Evolutionary conservation across 768 basidiomycete genomes (phyloP).

Genomic region (Suillus luteus): DNA sequence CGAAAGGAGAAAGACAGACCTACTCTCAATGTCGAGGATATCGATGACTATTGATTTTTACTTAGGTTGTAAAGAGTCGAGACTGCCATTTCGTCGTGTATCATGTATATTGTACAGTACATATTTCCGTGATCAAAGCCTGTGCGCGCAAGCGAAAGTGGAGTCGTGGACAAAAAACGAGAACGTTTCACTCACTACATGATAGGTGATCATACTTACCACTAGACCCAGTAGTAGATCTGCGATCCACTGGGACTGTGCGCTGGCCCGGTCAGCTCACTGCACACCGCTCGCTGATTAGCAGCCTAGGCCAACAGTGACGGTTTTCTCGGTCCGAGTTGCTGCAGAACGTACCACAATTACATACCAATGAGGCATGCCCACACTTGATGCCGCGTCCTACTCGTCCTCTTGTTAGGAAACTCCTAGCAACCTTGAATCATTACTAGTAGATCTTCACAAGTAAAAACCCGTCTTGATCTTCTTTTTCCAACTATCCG

Average conservation of each 20-base stretch:
- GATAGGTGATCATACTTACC: too few species aligned
- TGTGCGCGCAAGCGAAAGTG: not conserved
- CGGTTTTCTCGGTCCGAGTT: not conserved
- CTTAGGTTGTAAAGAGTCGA: not conserved
- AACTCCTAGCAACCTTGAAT: not conserved
- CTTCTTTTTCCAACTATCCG: not conserved
- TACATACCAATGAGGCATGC: not conserved
- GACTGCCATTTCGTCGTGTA: not conserved
- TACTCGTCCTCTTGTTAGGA: too few species aligned
- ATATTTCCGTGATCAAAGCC: not conserved
- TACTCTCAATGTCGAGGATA: slow-evolving; percentile 28
- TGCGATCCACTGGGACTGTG: too few species aligned
- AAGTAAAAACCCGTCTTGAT: not conserved
- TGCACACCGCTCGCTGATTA: too few species aligned
- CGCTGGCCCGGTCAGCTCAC: too few species aligned
- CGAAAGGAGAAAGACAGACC: slow-evolving; percentile 22
- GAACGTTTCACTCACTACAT: too few species aligned
- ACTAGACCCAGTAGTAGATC: too few species aligned
- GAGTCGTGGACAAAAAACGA: not conserved
- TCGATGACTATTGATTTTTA: slow-evolving; percentile 10
- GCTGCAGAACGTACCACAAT: not conserved
- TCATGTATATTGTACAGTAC: not conserved
- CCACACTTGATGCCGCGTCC: not conserved
- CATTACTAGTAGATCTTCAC: not conserved
- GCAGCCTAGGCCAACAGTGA: too few species aligned